Percentiles rank a stretch among this genome's conserved stretches.
Evolutionary conservation across 202 grass and related monocot species (phyloP).

Genomic region (Hordeum pubiflorum): DNA sequence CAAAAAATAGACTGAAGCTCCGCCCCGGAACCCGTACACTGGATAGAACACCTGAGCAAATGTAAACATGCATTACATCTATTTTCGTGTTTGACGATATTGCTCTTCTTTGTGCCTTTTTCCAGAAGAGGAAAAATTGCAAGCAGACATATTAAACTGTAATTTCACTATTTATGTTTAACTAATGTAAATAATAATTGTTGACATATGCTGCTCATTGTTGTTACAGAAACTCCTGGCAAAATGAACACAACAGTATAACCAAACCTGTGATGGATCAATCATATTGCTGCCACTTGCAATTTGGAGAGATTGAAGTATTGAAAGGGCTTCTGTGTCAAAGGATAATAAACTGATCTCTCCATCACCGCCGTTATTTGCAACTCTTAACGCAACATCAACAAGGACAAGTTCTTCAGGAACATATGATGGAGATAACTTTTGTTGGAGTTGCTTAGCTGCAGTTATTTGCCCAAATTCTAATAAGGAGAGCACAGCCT

Average conservation of each 20-base stretch:
- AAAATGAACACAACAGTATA: constrained; percentile 21
- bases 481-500: constrained; percentile 81
- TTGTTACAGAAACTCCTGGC: constrained; percentile 4
- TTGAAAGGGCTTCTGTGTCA: constrained; percentile 40
- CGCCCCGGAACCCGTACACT: background rate
- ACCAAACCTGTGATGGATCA: constrained; percentile 69
- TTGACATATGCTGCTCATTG: constrained; percentile 3
- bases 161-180: background rate
- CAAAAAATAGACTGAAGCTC: background rate
- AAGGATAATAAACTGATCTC: constrained; percentile 56
- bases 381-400: constrained; percentile 81
- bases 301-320: constrained; percentile 48
- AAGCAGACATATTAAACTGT: background rate
- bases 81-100: background rate
- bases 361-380: constrained; percentile 44
- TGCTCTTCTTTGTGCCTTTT: background rate
- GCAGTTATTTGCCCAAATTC: constrained; percentile 97
- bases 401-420: constrained; percentile 77
- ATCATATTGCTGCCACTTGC: constrained; percentile 41
- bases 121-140: background rate
- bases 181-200: constrained; percentile 1
- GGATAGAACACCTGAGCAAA: background rate
- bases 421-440: constrained; percentile 78
- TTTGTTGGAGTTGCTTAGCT: constrained; percentile 93
- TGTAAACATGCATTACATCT: background rate